Conservation (phyloP, 106 monocot species). For the Alisma plantagoaquatica region DNA sequence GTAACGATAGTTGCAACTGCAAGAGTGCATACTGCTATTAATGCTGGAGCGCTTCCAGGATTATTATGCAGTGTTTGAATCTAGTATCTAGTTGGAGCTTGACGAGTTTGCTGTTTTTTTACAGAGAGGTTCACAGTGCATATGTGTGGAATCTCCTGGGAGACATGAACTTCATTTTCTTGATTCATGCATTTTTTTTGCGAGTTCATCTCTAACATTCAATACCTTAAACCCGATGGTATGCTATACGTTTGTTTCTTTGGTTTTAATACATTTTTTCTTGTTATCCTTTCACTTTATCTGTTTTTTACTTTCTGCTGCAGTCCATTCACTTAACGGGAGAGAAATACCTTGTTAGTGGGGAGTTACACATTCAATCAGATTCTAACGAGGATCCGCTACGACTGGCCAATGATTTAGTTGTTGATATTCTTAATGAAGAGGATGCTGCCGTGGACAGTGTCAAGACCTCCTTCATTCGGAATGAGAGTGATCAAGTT, state of each 20-base stretch:
- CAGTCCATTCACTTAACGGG: conserved; percentile 74
- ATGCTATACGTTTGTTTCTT: no score
- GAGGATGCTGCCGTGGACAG: conserved; percentile 33
- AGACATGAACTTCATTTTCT: conserved; percentile 74
- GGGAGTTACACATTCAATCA: conserved; percentile 55
- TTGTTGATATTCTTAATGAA: conserved; percentile 53
- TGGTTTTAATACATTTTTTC: no score
- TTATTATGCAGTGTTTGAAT: no score
- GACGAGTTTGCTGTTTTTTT: no score
- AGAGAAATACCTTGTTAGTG: conserved; percentile 69
- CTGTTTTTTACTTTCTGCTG: neutral
- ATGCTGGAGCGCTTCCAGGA: no score
- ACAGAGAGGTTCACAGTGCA: conserved; percentile 78
- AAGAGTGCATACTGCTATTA: no score
- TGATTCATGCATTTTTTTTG: conserved; percentile 80
- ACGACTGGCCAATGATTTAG: conserved; percentile 38
- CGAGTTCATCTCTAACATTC: conserved; percentile 48
- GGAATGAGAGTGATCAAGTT: conserved; percentile 15
- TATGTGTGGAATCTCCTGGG: conserved; percentile 71
- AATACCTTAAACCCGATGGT: conserved; percentile 46
- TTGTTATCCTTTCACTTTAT: conserved; percentile 4
- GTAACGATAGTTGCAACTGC: no score
- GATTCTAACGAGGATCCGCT: conserved; percentile 15
- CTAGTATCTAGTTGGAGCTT: no score
- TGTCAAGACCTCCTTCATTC: conserved; percentile 24